Base-by-base conservation (phyloP, 306 rosid genomes). In the Begonia fuchsioides region DNA sequence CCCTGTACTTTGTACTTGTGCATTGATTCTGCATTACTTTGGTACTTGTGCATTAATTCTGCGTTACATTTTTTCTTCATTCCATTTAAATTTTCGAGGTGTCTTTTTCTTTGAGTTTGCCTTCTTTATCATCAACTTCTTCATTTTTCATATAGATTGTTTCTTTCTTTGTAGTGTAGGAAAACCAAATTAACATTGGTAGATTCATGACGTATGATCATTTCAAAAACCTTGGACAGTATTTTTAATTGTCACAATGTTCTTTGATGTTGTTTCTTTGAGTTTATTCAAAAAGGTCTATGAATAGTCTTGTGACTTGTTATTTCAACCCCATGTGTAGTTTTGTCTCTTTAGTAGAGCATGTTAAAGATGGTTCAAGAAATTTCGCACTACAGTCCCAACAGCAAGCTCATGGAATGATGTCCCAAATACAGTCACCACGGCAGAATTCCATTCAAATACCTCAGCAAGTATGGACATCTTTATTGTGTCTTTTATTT, bases 311-410 rank as follows among this genome's bases (percentile, higher is more conserved):
- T 41, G n/a, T 41, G 45, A 41, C 45, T 1, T 41, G 45, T 11
- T n/a, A 0, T 11, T 66, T 41, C 13, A 32, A 16, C 62, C 48
- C 40, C 65, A 5, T 9, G 51, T 83, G 97, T 79, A 79, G 76
- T 70, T 69, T 76, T 62, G 76, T 81, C 11, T 69, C 93, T 32
- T 65, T 88, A 57, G 66, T 51, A 54, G 93, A 88, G 65, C 68
- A 66, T 63, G 77, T 88, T 53, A 88, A 81, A 74, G 93, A 79
- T 69, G 78, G 80, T 67, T 66, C 90, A 61, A 78, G 63, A 66
- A 84, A 67, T 76, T 39, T 48, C 57, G 74, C 57, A 20, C 90
- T 67, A 17, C 97, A 78, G 50, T 52, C 58, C 64, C 90, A 70
- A 63, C 86, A 63, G 56, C 94, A 77, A 66, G 62, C 63, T 69